These are phyloP conservation scores for Tetracentron sinense DNA, from an alignment of 164 flowering plant species.

Conservation along the genomic window DNA sequence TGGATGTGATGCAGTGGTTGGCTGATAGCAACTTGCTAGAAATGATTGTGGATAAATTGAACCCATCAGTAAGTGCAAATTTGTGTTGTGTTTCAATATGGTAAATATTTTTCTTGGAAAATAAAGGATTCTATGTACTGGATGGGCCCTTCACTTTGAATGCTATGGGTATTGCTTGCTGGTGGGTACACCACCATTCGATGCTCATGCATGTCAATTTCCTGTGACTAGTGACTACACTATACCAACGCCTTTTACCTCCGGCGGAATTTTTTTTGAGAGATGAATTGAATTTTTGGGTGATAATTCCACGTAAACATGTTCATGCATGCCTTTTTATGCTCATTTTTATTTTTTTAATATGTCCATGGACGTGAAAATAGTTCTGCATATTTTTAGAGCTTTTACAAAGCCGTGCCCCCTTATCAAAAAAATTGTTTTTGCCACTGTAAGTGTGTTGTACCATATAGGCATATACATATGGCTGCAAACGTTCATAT, in stretches of 20 bases:
- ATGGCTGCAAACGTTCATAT: too few relatives aligned
- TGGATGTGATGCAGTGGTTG: conserved; percentile 95
- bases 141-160: background rate
- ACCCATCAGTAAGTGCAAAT: conserved; percentile 65
- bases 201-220: background rate
- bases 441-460: background rate
- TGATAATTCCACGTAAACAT: too few relatives aligned
- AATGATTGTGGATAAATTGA: conserved; percentile 95
- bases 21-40: conserved; percentile 87
- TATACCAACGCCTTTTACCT: too few relatives aligned
- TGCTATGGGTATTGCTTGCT: background rate
- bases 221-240: too few relatives aligned
- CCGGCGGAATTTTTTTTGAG: too few relatives aligned
- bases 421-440: too few relatives aligned
- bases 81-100: background rate
- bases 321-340: too few relatives aligned
- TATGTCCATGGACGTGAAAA: too few relatives aligned
- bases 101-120: background rate
- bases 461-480: background rate
- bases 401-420: background rate
- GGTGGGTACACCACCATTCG: background rate
- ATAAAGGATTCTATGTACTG: background rate
- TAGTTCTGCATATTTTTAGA: too few relatives aligned
- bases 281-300: too few relatives aligned
- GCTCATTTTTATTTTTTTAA: too few relatives aligned